phyloP scores from a whole-genome alignment of 345 rosid species.

The Heritiera fomes region DNA sequence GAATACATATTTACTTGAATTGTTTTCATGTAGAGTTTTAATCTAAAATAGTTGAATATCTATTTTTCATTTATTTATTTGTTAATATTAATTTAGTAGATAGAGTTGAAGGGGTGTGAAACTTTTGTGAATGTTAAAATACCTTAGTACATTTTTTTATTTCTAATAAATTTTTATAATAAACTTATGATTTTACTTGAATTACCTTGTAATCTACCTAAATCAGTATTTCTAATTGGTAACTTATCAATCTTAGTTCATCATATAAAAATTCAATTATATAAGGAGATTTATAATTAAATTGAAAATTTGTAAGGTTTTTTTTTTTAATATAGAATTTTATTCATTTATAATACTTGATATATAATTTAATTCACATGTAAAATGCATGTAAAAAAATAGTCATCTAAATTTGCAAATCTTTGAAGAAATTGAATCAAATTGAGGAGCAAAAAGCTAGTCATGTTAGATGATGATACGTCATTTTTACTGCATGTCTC shows the following conservation, averaged over 20 bases:
- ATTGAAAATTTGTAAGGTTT: not conserved
- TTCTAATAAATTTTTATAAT: not conserved
- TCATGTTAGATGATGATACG: not conserved
- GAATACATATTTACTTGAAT: not conserved
- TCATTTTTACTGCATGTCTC: not conserved
- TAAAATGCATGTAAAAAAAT: not conserved
- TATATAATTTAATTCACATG: not conserved
- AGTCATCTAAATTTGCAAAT: not conserved
- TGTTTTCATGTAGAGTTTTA: not conserved
- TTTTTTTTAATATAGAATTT: not conserved
- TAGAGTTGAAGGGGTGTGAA: not conserved
- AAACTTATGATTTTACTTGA: not conserved
- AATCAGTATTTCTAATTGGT: not conserved
- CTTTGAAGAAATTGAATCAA: constrained; percentile 2
- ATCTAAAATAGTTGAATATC: not conserved
- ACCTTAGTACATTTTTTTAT: not conserved
- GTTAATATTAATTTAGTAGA: not conserved
- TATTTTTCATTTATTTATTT: not conserved
- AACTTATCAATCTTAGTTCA: not conserved
- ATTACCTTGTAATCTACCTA: not conserved
- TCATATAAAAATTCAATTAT: not conserved
- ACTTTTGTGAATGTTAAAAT: not conserved
- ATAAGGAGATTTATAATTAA: not conserved
- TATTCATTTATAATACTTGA: not conserved
- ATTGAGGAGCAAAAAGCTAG: not conserved